Evolutionary conservation across 2,329 filamentous ascomycete genomes (phyloP), one percentile per base, ranked within the genome.

Genomic region (Fusarium illudens): DNA sequence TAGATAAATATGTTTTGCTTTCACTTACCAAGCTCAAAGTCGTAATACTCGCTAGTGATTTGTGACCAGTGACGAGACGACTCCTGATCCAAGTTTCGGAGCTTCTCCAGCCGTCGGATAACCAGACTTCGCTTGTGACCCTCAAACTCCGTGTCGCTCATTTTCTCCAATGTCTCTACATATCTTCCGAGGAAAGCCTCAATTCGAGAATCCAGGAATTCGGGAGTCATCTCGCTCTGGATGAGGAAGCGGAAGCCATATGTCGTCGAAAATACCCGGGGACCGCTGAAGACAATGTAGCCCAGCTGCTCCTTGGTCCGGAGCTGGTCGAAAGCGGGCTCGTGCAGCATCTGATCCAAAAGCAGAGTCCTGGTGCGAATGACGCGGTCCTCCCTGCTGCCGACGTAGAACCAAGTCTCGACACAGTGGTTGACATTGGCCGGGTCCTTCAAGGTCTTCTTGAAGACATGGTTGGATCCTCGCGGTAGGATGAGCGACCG

Each of bases 261-360:
- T 0, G 91, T 95, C 1, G 92, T 94, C n/a, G 89, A 82, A 58
- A 91, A 88, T 54, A 87, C 86, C 36, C 90, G 85, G 11, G 89
- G 84, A 27, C 93, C 92, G 50, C 92, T 95, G 79, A 95, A 97
- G 1, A 99, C 95, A 55, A 99, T 92, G 73, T 99, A 99, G 12
- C 96, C 96, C 7, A 99, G 90, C 80, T 99, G 95, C 78, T 99
- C 95, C 79, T 98, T 97, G 42, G 96, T 98, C 51, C 96, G 89
- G 8, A 99, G 85, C 78, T 97, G 94, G 79, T 99, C 93, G 76
- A 98, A 99, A 9, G 92, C 92, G 4, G 94, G 94, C 80, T 99
- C 96, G 59, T 97, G 92, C 0, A 93, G 90, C 81, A 99, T 92
- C 79, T 98, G 96, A 25, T 93, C 91, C 39, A 97, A 86, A 6